Evolutionary conservation across 441 rosid genomes (phyloP), one percentile per base, ranked within the genome.

Genomic region (Gossypium aridum): DNA sequence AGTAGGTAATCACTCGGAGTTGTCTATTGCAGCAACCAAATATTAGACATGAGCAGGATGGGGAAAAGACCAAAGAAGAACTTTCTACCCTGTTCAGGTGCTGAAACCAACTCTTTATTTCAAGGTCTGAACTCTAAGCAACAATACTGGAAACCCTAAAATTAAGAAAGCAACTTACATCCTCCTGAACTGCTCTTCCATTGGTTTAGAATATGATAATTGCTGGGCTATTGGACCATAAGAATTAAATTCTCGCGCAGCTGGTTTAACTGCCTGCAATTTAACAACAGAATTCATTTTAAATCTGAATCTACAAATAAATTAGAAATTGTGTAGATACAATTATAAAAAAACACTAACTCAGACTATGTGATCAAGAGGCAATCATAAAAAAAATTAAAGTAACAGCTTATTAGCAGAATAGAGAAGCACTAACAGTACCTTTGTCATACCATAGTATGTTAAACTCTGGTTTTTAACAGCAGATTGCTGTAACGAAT

Each of bases 171-270:
- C 69, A 12, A 74, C 92, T 82, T 83, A 95, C 99, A 87, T 83
- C 78, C 81, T 89, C 37, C 72, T 81, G 70, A 93, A 86, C 62
- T 80, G 91, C 73, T 88, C 91, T 53, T 87, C 89, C 73, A 84
- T 72, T 61, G 92, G 88, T 78, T 85, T 80, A 39, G 39, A 76
- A 72, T 77, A 81, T 53, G 84, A 55, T 71, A 76, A 75, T 31
- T 82, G 85, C 73, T 80, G 89, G 74, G 73, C 78, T 83, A 83
- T 82, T 74, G 87, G 75, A 82, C 85, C 90, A 78, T 78, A 79
- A 88, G 81, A 83, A 45, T 76, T 74, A 79, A 79, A 67, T 74
- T 77, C 87, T 68, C 60, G 81, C 43, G 79, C 78, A 75, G 75
- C 74, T 53, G 90, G 87, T 76, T 71, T 85, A 56, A 80, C 79